A percentile compares a stretch with the other conserved stretches of the same genome.
phyloP scores from a whole-genome alignment of 2,329 filamentous ascomycete species.

The Cercospora sojina region DNA sequence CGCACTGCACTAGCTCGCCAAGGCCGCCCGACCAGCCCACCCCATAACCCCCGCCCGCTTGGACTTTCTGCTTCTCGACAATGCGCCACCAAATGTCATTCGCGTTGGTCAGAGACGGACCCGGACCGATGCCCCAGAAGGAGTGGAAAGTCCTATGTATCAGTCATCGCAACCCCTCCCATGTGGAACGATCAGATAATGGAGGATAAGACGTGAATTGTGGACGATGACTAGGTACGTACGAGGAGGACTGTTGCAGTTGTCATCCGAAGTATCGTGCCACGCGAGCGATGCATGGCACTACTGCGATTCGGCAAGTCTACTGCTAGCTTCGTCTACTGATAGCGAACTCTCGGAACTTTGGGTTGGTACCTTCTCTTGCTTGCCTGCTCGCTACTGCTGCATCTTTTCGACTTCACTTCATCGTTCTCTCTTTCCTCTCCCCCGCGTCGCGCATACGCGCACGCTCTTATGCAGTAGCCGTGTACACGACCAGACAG shows the following conservation, averaged over 20 bases:
- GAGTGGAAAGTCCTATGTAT: not conserved
- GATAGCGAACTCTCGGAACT: not conserved
- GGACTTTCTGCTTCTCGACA: not conserved
- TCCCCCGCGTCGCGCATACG: not conserved
- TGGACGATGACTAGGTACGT: too few relatives aligned
- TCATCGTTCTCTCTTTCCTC: not conserved
- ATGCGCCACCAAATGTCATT: constrained; percentile 4
- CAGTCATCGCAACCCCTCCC: not conserved
- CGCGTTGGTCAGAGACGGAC: not conserved
- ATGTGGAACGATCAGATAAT: not conserved
- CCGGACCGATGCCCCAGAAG: not conserved
- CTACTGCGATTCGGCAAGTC: not conserved
- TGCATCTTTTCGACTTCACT: not conserved
- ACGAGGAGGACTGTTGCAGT: too few relatives aligned
- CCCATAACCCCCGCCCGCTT: not conserved
- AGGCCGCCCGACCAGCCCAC: not conserved
- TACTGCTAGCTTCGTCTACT: not conserved
- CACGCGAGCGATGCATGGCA: not conserved
- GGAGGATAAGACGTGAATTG: too few relatives aligned
- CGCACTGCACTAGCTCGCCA: not conserved
- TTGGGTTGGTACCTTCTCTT: not conserved
- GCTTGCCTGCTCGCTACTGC: not conserved
- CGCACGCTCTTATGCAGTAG: not conserved
- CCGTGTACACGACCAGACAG: not conserved
- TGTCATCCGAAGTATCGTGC: not conserved